Evolutionary conservation across 495 filamentous ascomycete species (phyloP).

Genomic region (Trichoderma parareesei): DNA sequence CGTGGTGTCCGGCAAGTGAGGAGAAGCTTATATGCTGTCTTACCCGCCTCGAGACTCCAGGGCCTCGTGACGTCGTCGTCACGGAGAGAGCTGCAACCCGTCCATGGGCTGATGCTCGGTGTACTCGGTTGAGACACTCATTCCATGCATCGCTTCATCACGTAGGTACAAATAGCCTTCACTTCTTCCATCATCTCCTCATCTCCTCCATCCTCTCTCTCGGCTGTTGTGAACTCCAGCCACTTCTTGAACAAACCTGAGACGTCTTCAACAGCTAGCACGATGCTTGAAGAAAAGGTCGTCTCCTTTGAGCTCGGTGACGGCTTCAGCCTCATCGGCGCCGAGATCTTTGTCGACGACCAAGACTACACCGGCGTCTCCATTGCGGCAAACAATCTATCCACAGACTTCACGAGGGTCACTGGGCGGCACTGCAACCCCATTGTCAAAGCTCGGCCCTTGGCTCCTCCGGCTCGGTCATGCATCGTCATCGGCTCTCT

Average conservation of each 20-base stretch:
- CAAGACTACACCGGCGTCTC: constrained; percentile 61
- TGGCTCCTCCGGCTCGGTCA: constrained; percentile 12
- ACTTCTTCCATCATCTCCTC: neutral
- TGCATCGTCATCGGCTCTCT: constrained; percentile 63
- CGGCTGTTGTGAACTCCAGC: neutral
- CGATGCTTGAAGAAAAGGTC: constrained; percentile 1
- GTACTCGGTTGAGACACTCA: neutral
- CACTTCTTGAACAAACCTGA: neutral
- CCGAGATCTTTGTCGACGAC: constrained; percentile 4
- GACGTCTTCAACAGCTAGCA: no score
- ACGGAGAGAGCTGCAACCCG: neutral
- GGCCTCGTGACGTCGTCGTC: constrained; percentile 6
- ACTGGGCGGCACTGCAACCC: constrained; percentile 29
- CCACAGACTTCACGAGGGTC: constrained; percentile 63
- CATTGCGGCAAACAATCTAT: constrained; percentile 56
- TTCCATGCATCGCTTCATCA: neutral
- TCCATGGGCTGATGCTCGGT: neutral
- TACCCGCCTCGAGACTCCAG: neutral
- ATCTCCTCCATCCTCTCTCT: neutral
- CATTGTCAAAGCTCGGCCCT: constrained; percentile 26
- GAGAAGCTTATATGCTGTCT: neutral
- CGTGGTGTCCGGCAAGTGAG: constrained; percentile 5
- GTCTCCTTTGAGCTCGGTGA: neutral
- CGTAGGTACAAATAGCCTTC: neutral
- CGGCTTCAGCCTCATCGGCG: neutral